Base-by-base conservation (phyloP, 164 flowering plant genomes). In the Berberis vulgaris region DNA sequence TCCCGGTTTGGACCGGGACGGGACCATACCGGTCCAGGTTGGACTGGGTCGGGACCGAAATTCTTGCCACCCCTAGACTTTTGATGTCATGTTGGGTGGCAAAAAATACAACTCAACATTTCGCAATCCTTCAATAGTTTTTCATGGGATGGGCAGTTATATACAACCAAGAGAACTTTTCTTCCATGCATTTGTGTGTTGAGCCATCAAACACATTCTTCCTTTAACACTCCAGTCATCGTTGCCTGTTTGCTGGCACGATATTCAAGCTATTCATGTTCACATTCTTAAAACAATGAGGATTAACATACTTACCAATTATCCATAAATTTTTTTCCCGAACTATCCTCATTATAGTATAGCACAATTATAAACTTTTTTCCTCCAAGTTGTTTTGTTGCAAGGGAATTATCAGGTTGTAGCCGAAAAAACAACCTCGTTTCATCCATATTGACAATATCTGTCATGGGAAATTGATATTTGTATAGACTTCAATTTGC, bases 321-420 rank as follows among this genome's bases (percentile, higher is more conserved):
- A 47, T 47, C 50, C 50, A 47, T 47, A 47, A 47, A 47, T 1
- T 6, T 47, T 47, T 47, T 47, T 47, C 10, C 50, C 2, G 50
- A 47, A 47, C 50, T 11, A 47, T 47, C 50, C 50, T 47, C 50
- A 47, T 47, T 47, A 47, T 11, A 47, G 10, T 11, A 47, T 7
- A 47, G 7, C 7, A 47, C 50, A 47, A 47, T 4, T 6, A 11
- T 47, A 47, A 47, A 11, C 50, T 47, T 47, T 47, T 47, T 47
- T 2, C 50, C 50, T 47, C 10, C 50, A 55, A 55, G 41, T 55
- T 13, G 58, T 38, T 55, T 55, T 55, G 41, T 55, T 57, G 45
- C 60, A 57, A 57, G 60, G 39, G 45, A 57, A 57, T 57, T 44
- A 42, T 41, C 60, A 5, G 58, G 58, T 55, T 13, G 58, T 55